Percentiles rank a stretch among this genome's conserved stretches.
Conservation (phyloP, 768 basidiomycete species). For the Boletus patriciae region DNA sequence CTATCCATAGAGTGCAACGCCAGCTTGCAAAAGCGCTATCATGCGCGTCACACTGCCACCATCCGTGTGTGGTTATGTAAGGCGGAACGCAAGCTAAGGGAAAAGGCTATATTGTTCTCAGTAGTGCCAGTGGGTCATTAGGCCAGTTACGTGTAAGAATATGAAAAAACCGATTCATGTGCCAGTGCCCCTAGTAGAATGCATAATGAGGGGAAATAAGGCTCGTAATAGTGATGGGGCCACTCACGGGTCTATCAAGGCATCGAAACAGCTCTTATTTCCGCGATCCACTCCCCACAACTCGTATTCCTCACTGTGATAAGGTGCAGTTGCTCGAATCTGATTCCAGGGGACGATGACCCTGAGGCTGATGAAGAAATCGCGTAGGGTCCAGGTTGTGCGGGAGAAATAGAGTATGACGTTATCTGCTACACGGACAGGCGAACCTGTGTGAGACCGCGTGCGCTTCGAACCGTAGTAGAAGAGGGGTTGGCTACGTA, state of each 20-base stretch:
- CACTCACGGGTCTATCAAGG: conserved; percentile 16
- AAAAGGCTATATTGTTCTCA: conserved; percentile 5
- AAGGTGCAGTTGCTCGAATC: conserved; percentile 24
- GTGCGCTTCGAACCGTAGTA: neutral
- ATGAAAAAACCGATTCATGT: conserved; percentile 5
- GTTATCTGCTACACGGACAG: conserved; percentile 19
- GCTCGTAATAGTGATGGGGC: neutral
- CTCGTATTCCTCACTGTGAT: conserved; percentile 30
- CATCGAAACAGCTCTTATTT: conserved; percentile 22
- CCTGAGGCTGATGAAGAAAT: conserved; percentile 14
- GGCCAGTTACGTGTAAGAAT: conserved; percentile 1
- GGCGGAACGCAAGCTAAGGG: neutral
- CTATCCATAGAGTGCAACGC: too few relatives aligned
- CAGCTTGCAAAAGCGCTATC: too few relatives aligned
- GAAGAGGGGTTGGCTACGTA: conserved; percentile 13
- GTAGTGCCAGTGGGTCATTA: neutral
- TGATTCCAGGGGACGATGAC: conserved; percentile 19
- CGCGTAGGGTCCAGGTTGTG: conserved; percentile 20
- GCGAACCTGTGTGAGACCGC: conserved; percentile 2
- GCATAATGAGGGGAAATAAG: neutral
- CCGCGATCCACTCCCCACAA: conserved; percentile 29
- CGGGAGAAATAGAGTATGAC: conserved; percentile 7
- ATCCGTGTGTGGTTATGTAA: neutral
- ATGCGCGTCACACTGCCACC: neutral
- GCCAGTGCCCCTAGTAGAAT: conserved; percentile 1